phyloP scores from a whole-genome alignment of 768 basidiomycete species.

The Psilocybe tampanensis region DNA sequence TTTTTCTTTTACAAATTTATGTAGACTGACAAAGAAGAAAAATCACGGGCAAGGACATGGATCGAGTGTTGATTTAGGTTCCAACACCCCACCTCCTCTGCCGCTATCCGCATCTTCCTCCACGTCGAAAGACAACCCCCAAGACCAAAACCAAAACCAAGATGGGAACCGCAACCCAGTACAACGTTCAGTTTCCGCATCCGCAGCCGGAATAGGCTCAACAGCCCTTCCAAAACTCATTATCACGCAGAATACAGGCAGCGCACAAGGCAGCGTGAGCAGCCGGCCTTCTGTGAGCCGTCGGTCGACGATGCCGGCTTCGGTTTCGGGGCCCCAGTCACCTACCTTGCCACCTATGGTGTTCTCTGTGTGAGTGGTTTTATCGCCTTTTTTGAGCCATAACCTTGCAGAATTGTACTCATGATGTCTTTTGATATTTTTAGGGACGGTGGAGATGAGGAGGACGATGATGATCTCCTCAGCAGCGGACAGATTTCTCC shows the following conservation, averaged over 20 bases:
- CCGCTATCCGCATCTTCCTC: constrained; percentile 11
- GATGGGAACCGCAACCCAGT: neutral
- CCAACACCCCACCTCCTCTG: neutral
- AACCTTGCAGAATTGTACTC: no score
- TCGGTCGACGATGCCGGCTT: constrained; percentile 3
- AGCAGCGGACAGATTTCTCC: constrained; percentile 83
- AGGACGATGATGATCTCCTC: constrained; percentile 61
- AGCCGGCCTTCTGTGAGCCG: constrained; percentile 14
- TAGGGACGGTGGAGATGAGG: constrained; percentile 52
- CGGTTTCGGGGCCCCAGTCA: constrained; percentile 28
- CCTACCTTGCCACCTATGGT: constrained; percentile 35
- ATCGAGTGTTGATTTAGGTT: constrained; percentile 24
- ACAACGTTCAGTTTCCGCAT: neutral
- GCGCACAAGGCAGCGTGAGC: constrained; percentile 6
- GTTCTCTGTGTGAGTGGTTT: constrained; percentile 26
- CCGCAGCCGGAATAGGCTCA: neutral
- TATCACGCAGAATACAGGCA: constrained; percentile 1
- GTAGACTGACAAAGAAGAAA: constrained; percentile 27
- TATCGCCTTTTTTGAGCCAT: neutral
- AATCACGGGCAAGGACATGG: constrained; percentile 5
- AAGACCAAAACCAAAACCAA: neutral
- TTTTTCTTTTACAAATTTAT: neutral
- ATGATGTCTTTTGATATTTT: constrained; percentile 15
- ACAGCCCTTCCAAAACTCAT: constrained; percentile 16
- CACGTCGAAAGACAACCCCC: neutral